Conservation (phyloP, 2,329 filamentous ascomycete genomes). For the Trichoderma oligosporum region DNA sequence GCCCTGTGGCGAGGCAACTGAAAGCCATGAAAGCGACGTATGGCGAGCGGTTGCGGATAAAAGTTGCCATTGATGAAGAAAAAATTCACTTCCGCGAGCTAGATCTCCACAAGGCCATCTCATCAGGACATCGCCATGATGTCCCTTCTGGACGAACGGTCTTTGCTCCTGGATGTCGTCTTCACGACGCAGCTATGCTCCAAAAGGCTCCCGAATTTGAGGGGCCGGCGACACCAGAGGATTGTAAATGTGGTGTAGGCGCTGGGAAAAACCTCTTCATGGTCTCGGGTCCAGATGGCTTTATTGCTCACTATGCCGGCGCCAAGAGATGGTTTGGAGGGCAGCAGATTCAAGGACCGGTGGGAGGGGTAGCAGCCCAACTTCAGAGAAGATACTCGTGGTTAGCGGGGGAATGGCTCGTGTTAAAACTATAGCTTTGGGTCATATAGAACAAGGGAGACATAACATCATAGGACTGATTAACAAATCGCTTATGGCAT, state of each 20-base stretch:
- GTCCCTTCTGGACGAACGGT: not conserved
- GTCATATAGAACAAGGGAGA: not conserved
- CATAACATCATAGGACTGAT: not conserved
- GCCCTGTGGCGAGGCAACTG: constrained; percentile 59
- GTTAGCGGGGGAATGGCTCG: constrained; percentile 44
- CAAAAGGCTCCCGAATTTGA: constrained; percentile 32
- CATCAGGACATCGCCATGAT: not conserved
- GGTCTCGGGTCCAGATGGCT: constrained; percentile 87
- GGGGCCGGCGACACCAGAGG: constrained; percentile 20
- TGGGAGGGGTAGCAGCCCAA: constrained; percentile 64
- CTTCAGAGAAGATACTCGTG: constrained; percentile 48
- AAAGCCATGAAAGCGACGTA: constrained; percentile 57
- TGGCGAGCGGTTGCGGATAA: constrained; percentile 56
- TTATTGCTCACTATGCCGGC: constrained; percentile 76
- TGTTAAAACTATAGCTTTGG: constrained; percentile 46
- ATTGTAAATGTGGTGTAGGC: constrained; percentile 27
- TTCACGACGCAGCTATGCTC: constrained; percentile 34
- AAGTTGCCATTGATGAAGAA: constrained; percentile 82
- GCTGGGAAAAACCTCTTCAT: constrained; percentile 65
- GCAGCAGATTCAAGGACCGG: constrained; percentile 67
- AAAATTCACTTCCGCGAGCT: constrained; percentile 57
- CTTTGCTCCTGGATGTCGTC: constrained; percentile 23
- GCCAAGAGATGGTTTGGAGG: constrained; percentile 71
- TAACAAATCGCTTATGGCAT: not conserved
- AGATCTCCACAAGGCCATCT: constrained; percentile 42